These are phyloP conservation scores for Beauveria asiatica DNA, from an alignment of 2,329 filamentous ascomycete species.

Conservation along the genomic window DNA sequence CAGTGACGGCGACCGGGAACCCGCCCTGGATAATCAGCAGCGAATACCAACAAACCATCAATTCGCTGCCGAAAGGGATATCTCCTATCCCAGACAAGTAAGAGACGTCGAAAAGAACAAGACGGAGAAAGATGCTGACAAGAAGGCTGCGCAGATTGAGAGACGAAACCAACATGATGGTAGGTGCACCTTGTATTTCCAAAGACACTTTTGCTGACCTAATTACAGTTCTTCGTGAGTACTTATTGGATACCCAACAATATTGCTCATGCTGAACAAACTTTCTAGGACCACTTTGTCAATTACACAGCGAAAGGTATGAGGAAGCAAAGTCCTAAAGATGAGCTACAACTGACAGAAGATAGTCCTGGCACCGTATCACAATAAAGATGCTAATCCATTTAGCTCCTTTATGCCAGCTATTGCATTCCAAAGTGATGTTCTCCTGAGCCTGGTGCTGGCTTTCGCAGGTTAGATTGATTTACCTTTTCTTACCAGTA, in stretches of 20 bases:
- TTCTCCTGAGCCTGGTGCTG: slow-evolving; percentile 67
- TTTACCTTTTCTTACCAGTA: no score
- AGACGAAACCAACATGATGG: slow-evolving; percentile 72
- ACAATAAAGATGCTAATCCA: slow-evolving; percentile 44
- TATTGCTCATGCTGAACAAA: slow-evolving; percentile 3
- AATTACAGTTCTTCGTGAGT: slow-evolving; percentile 39
- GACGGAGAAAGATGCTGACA: slow-evolving; percentile 11
- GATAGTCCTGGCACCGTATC: slow-evolving; percentile 38
- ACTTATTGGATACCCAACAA: neutral
- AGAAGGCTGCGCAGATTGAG: slow-evolving; percentile 34
- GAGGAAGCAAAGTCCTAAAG: slow-evolving; percentile 31
- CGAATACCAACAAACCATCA: neutral
- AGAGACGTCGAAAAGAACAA: neutral
- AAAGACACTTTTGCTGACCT: slow-evolving; percentile 15
- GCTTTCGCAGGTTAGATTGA: slow-evolving; percentile 53
- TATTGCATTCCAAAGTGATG: slow-evolving; percentile 60
- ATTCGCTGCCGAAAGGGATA: neutral
- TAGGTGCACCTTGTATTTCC: slow-evolving; percentile 18
- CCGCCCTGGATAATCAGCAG: neutral
- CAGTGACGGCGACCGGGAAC: neutral
- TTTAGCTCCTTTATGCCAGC: slow-evolving; percentile 41
- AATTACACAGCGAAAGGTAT: slow-evolving; percentile 68
- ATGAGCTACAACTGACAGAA: slow-evolving; percentile 25
- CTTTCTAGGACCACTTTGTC: slow-evolving; percentile 50
- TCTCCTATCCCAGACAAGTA: slow-evolving; percentile 5